Evolutionary conservation across 441 rosid species (phyloP).

Genomic region (Bruguiera hainesii): DNA sequence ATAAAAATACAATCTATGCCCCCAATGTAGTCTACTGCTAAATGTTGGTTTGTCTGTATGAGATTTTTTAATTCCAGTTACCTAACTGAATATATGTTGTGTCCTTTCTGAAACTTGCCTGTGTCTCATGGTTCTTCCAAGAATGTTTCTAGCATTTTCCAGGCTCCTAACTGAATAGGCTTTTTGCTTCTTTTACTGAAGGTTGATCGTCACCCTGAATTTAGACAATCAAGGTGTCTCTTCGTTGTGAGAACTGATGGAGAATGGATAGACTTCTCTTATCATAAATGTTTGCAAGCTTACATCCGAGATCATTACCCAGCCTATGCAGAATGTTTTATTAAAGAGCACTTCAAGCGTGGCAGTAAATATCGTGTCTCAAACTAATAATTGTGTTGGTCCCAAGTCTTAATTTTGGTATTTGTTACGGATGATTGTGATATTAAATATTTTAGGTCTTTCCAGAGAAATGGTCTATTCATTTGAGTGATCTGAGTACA

Average conservation of each 20-base stretch:
- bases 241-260: conserved; percentile 83
- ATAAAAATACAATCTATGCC: not conserved
- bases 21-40: not conserved
- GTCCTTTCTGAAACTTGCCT: too few species aligned
- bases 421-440: not conserved
- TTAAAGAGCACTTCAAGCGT: conserved; percentile 57
- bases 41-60: not conserved
- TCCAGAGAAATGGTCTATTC: not conserved
- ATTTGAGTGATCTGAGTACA: conserved; percentile 1
- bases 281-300: conserved; percentile 76
- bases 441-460: not conserved
- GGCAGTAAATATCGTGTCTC: conserved; percentile 32
- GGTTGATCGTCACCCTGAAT: conserved; percentile 88
- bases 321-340: conserved; percentile 62
- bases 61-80: not conserved
- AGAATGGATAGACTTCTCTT: conserved; percentile 85
- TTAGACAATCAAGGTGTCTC: conserved; percentile 66
- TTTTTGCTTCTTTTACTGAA: conserved; percentile 8
- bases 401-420: conserved; percentile 7
- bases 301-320: conserved; percentile 68
- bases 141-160: not conserved
- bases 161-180: too few species aligned
- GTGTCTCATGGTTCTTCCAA: too few species aligned
- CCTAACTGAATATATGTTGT: too few species aligned
- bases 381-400: conserved; percentile 2